Evolutionary conservation across 1,284 basidiomycete genomes (phyloP), one percentile per base, ranked within the genome.

Genomic region (Phaffia rhodozyma): DNA sequence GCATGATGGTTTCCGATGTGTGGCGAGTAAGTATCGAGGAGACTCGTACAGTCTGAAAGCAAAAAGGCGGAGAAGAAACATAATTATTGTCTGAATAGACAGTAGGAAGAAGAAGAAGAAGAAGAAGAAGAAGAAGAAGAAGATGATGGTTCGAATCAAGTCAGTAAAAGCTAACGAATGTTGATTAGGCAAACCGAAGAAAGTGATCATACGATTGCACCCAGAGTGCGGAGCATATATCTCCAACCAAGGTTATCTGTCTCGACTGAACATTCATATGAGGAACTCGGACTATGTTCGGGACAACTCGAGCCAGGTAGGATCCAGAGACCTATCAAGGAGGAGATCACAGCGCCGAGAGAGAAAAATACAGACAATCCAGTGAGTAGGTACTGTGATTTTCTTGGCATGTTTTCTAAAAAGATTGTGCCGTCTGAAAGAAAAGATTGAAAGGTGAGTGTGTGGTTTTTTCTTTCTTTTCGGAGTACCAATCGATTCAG

Each of bases 301-400:
- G 79, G 75, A 72, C 92, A 97, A 1, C 88, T 89, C 68, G 84
- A 79, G 21, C 80, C 76, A 0, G 92, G 92, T 43, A 97, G 82
- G 57, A 92, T 80, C 34, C 86, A 65, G 38, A 91, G 81, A 34
- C 84, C 89, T 48, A 91, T 82, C 11, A 89, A 73, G 0, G 91
- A 89, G 1, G 89, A 80, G 7, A 94, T 73, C 30, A 96, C 89
- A 0, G 91, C 85, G 52, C 92, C 92, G 55, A 94, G 77, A 3
- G 90, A 92, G 78, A 96, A 96, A 79, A 97, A 98, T 25, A 96
- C 84, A 5, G 91, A 94, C n/a, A 97, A 82, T 0, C 88, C 89
- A 0, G 93, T 97, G 57, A 97, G 86, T 29, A 97, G 84, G 73
- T 93, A 93, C 71, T 93, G 86, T 70, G 92, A 92, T 23, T 84